Evolutionary conservation across 2,329 filamentous ascomycete species (phyloP).

Genomic region (Cyanodermella asteris): DNA sequence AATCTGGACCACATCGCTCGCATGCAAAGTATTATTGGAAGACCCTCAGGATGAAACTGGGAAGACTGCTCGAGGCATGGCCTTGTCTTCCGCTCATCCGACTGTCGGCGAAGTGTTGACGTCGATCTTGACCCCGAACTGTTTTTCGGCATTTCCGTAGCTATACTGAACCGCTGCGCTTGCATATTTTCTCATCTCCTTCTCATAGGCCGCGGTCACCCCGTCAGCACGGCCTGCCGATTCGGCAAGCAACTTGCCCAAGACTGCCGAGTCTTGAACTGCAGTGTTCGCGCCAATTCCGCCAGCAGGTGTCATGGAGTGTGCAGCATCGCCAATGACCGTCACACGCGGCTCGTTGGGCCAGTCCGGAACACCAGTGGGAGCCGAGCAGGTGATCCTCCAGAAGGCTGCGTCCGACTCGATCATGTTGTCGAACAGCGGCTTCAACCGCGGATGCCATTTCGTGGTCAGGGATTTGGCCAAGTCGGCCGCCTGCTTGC

Average conservation of each 20-base stretch:
- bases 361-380: slow-evolving; percentile 38
- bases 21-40: no score
- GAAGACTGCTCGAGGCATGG: no score
- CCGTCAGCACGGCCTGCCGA: slow-evolving; percentile 25
- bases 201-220: slow-evolving; percentile 18
- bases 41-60: no score
- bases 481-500: slow-evolving; percentile 31
- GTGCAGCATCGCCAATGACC: slow-evolving; percentile 35
- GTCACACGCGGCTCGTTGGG: slow-evolving; percentile 34
- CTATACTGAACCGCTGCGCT: slow-evolving; percentile 33
- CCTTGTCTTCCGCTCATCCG: no score
- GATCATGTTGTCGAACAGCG: slow-evolving; percentile 29
- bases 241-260: slow-evolving; percentile 29
- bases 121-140: slow-evolving; percentile 27
- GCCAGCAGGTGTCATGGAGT: slow-evolving; percentile 36
- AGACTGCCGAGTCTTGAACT: slow-evolving; percentile 30
- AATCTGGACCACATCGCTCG: no score
- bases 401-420: slow-evolving; percentile 36
- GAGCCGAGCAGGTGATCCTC: slow-evolving; percentile 40
- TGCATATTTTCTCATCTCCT: slow-evolving; percentile 26
- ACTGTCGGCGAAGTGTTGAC: no score
- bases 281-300: slow-evolving; percentile 37
- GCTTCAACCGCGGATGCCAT: slow-evolving; percentile 34
- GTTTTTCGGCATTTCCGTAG: slow-evolving; percentile 23
- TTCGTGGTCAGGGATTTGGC: slow-evolving; percentile 30